Conservation (phyloP, 768 basidiomycete genomes). For the Hericium rajendrae region DNA sequence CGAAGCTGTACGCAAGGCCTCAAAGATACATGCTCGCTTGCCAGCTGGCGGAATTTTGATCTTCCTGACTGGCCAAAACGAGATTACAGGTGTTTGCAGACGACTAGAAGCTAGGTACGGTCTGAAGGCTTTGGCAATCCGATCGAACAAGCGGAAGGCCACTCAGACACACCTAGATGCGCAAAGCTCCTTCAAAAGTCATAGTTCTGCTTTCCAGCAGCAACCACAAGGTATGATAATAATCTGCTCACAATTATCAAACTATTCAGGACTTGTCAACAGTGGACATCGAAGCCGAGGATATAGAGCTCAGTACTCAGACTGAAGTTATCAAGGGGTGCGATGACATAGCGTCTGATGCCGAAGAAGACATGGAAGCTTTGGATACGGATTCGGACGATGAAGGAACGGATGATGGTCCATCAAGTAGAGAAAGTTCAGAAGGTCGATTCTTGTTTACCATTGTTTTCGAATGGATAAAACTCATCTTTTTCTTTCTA, state of each 20-base stretch:
- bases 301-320: constrained; percentile 55
- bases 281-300: constrained; percentile 69
- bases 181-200: constrained; percentile 4
- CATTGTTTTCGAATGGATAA: constrained; percentile 2
- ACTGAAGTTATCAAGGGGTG: background rate
- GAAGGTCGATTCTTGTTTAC: constrained; percentile 38
- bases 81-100: constrained; percentile 79
- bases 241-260: background rate
- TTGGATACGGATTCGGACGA: constrained; percentile 60
- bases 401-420: constrained; percentile 37
- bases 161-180: constrained; percentile 4
- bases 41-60: constrained; percentile 91
- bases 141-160: constrained; percentile 28
- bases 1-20: constrained; percentile 83
- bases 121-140: constrained; percentile 46
- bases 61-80: constrained; percentile 93
- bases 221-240: constrained; percentile 37
- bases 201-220: constrained; percentile 9
- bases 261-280: too few species aligned
- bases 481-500: constrained; percentile 21
- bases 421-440: constrained; percentile 35
- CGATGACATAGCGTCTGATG: constrained; percentile 15
- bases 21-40: constrained; percentile 85
- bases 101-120: constrained; percentile 76
- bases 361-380: constrained; percentile 64